These are phyloP conservation scores for Eucalyptus sp. DNA, from an alignment of 345 rosid species.

Conservation along the genomic window DNA sequence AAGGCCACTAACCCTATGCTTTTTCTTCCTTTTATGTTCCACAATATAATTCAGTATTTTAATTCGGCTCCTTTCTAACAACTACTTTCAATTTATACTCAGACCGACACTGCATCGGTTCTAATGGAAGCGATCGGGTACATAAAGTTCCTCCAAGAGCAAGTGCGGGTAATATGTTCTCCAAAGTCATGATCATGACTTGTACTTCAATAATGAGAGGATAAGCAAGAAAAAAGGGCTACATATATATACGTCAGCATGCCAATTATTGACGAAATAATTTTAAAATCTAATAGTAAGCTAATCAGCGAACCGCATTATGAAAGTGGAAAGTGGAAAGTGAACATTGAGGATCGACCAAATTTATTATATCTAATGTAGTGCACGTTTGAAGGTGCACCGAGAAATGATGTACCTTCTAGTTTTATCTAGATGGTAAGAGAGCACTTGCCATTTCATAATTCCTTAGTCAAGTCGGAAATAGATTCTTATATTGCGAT, in stretches of 20 bases:
- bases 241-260: neutral
- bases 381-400: neutral
- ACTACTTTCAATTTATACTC: conserved; percentile 2
- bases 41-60: neutral
- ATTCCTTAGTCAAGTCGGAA: neutral
- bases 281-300: neutral
- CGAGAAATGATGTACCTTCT: neutral
- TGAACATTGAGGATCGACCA: neutral
- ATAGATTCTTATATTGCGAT: neutral
- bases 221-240: neutral
- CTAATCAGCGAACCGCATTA: neutral
- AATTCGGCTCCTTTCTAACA: neutral
- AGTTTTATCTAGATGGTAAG: neutral
- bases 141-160: conserved; percentile 70
- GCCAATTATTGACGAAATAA: neutral
- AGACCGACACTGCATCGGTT: conserved; percentile 95
- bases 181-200: neutral
- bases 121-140: conserved; percentile 69
- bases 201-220: neutral
- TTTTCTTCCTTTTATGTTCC: neutral
- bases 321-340: neutral
- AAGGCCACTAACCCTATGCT: neutral
- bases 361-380: neutral
- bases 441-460: neutral
- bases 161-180: conserved; percentile 49